Conservation (phyloP, 139 green algal genomes). For the Trebouxia sp. region DNA sequence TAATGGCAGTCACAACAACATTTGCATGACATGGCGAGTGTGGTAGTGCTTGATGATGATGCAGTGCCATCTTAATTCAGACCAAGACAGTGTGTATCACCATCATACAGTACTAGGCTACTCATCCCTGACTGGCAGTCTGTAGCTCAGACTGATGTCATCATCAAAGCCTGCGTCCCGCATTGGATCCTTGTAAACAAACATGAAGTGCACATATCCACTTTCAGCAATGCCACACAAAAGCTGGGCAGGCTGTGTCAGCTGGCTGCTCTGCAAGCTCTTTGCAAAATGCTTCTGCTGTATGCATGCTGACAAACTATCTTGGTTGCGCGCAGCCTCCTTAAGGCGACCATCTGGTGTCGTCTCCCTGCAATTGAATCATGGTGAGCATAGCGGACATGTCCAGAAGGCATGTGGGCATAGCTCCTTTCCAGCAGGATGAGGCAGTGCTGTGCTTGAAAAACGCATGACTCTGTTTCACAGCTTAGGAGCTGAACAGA, state of each 20-base stretch:
- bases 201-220: constrained; percentile 68
- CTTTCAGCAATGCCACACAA: constrained; percentile 56
- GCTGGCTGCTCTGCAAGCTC: constrained; percentile 51
- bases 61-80: too few species aligned
- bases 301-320: constrained; percentile 44
- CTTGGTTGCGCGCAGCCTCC: constrained; percentile 42
- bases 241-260: constrained; percentile 62
- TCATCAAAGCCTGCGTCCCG: constrained; percentile 53
- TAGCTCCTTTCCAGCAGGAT: too few species aligned
- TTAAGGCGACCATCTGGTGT: constrained; percentile 56
- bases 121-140: constrained; percentile 55
- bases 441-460: too few species aligned
- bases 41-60: too few species aligned
- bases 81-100: too few species aligned
- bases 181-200: constrained; percentile 56
- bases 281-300: constrained; percentile 67
- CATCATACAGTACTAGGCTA: too few species aligned
- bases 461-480: too few species aligned
- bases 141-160: constrained; percentile 59
- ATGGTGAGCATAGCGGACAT: too few species aligned
- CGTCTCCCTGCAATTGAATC: constrained; percentile 37
- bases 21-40: too few species aligned
- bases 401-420: too few species aligned
- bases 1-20: too few species aligned
- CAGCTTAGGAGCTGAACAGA: too few species aligned